A percentile compares a stretch with the other conserved stretches of the same genome.
Evolutionary conservation across 129 eudicot species (phyloP).

Genomic region (Lactuca sativa): DNA sequence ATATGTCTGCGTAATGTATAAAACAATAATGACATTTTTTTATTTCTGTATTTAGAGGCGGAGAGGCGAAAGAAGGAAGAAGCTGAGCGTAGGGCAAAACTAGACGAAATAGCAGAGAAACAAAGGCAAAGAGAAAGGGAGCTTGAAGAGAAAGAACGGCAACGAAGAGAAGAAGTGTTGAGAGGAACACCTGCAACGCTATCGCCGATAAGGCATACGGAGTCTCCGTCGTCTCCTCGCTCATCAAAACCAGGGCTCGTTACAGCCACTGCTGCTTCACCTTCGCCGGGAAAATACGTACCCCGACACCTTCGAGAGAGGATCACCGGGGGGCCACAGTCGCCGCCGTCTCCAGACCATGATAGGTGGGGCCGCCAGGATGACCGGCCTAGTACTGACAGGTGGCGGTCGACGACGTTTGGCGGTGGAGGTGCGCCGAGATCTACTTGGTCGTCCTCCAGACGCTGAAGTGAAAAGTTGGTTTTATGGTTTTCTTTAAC

Average conservation of each 20-base stretch:
- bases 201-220: conserved; percentile 24
- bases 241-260: conserved; percentile 34
- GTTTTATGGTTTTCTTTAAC: not conserved
- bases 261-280: conserved; percentile 31
- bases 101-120: conserved; percentile 66
- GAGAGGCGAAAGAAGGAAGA: conserved; percentile 67
- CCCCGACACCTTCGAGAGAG: conserved; percentile 35
- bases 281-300: conserved; percentile 45
- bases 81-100: conserved; percentile 64
- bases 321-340: conserved; percentile 35
- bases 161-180: conserved; percentile 46
- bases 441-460: conserved; percentile 42
- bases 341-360: conserved; percentile 45
- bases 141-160: conserved; percentile 59
- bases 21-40: too few species aligned
- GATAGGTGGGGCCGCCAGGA: conserved; percentile 47
- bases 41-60: conserved; percentile 40
- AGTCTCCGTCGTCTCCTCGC: conserved; percentile 25
- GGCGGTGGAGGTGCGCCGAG: conserved; percentile 29
- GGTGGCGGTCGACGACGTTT: conserved; percentile 40
- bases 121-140: conserved; percentile 68
- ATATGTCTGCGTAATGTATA: not conserved
- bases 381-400: conserved; percentile 15
- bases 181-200: conserved; percentile 25
- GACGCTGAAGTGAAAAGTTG: conserved; percentile 17